phyloP scores from a whole-genome alignment of 306 rosid genomes.

The Cajanus cajan region DNA sequence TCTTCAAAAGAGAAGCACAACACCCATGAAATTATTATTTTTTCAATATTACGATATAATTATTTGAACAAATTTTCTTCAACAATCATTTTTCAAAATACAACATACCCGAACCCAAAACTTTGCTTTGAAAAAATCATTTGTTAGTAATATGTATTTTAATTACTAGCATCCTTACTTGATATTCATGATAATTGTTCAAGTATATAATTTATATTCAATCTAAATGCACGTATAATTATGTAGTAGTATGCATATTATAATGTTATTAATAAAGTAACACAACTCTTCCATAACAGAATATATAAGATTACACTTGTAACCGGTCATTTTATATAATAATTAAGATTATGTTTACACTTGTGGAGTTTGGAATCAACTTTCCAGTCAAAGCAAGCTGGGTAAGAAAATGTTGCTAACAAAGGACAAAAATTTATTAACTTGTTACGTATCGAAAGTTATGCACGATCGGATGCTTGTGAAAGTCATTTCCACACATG shows the following conservation, averaged over 20 bases:
- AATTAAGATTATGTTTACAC: background rate
- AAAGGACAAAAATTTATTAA: background rate
- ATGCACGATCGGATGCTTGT: background rate
- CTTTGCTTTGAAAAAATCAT: background rate
- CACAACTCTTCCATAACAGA: background rate
- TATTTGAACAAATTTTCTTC: no score
- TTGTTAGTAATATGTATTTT: no score
- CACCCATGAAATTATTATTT: no score
- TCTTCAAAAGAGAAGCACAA: no score
- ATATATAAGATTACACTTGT: background rate
- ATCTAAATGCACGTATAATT: background rate
- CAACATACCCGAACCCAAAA: background rate
- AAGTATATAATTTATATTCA: background rate
- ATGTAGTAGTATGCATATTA: background rate
- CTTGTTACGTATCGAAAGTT: background rate
- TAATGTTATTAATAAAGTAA: background rate
- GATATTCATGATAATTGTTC: background rate
- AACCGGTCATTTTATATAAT: background rate
- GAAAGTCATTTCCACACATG: constrained; percentile 17
- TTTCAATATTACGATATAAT: no score
- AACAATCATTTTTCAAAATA: background rate
- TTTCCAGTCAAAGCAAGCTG: constrained; percentile 27
- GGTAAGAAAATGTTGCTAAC: background rate
- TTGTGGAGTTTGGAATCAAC: background rate
- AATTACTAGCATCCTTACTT: background rate